Percentiles rank a stretch among this genome's conserved stretches.
These are phyloP conservation scores for Erodium trifolium DNA, from an alignment of 441 rosid genomes.

Conservation along the genomic window DNA sequence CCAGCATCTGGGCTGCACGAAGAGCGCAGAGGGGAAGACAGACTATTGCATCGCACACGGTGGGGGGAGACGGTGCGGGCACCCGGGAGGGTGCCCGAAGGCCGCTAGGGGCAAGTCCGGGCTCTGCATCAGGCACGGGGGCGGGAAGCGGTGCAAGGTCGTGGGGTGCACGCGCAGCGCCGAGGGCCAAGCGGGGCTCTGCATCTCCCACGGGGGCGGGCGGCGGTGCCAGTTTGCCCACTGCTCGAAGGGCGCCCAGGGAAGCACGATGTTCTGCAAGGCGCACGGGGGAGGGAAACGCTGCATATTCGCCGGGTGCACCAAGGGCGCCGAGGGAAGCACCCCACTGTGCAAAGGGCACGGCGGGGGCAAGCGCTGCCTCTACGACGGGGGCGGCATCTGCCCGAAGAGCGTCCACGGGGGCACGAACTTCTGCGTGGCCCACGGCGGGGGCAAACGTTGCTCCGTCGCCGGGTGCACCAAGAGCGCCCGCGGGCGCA, in stretches of 20 bases:
- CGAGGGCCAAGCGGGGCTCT: constrained; percentile 87
- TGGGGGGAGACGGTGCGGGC: constrained; percentile 77
- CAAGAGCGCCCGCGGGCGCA: constrained; percentile 89
- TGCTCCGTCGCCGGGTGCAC: constrained; percentile 76
- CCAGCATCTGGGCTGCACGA: constrained; percentile 82
- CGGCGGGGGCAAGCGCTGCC: constrained; percentile 92
- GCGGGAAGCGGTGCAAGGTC: constrained; percentile 81
- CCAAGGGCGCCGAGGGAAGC: constrained; percentile 90
- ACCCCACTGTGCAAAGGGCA: constrained; percentile 94
- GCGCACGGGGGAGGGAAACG: constrained; percentile 69
- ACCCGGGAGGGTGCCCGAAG: constrained; percentile 57
- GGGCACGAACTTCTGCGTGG: constrained; percentile 87
- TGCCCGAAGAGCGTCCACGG: constrained; percentile 95
- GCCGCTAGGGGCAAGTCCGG: constrained; percentile 94
- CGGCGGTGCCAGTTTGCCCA: constrained; percentile 57
- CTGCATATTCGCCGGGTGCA: constrained; percentile 82
- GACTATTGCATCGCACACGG: constrained; percentile 89
- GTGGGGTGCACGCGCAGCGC: constrained; percentile 81
- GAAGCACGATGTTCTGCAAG: constrained; percentile 45
- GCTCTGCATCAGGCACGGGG: constrained; percentile 87
- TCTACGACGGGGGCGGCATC: constrained; percentile 83
- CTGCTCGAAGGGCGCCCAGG: constrained; percentile 83
- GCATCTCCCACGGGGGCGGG: constrained; percentile 98
- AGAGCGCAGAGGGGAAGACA: constrained; percentile 92
- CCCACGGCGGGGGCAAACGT: constrained; percentile 93